Percentiles rank a stretch among this genome's conserved stretches.
phyloP scores from a whole-genome alignment of 2,329 filamentous ascomycete genomes.

The Pseudogymnoascus sp. region DNA sequence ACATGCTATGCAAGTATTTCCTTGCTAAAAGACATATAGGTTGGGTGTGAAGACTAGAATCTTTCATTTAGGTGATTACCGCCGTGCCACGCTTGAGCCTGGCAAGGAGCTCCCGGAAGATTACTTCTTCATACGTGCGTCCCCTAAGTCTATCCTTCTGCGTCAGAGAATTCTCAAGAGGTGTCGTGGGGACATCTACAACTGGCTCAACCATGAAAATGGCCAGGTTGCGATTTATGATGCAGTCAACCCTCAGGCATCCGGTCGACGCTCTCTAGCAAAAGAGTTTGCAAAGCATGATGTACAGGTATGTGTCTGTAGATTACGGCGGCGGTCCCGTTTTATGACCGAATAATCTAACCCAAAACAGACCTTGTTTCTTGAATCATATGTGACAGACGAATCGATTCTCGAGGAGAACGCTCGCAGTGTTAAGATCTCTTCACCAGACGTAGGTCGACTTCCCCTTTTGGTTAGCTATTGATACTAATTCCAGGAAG shows the following conservation, averaged over 20 bases:
- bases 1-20: neutral
- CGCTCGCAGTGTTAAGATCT: conserved; percentile 94
- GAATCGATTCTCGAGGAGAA: conserved; percentile 93
- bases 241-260: conserved; percentile 85
- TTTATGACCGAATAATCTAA: conserved; percentile 2
- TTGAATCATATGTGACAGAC: conserved; percentile 92
- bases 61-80: conserved; percentile 95
- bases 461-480: neutral
- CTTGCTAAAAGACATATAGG: conserved; percentile 37
- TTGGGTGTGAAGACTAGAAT: conserved; percentile 96
- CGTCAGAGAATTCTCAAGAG: conserved; percentile 97
- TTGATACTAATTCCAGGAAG: conserved; percentile 33
- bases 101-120: conserved; percentile 85
- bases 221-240: conserved; percentile 98
- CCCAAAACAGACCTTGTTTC: conserved; percentile 71
- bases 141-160: conserved; percentile 82
- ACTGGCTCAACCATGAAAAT: conserved; percentile 93
- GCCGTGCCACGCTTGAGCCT: conserved; percentile 78
- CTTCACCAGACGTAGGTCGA: conserved; percentile 72
- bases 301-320: conserved; percentile 55
- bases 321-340: neutral
- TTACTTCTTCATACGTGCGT: conserved; percentile 95
- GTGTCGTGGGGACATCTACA: conserved; percentile 93
- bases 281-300: conserved; percentile 98
- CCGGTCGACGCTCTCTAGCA: conserved; percentile 71